Percentiles rank a stretch among this genome's conserved stretches.
Evolutionary conservation across 495 filamentous ascomycete genomes (phyloP).

Genomic region (Clavariopsis aquatica): DNA sequence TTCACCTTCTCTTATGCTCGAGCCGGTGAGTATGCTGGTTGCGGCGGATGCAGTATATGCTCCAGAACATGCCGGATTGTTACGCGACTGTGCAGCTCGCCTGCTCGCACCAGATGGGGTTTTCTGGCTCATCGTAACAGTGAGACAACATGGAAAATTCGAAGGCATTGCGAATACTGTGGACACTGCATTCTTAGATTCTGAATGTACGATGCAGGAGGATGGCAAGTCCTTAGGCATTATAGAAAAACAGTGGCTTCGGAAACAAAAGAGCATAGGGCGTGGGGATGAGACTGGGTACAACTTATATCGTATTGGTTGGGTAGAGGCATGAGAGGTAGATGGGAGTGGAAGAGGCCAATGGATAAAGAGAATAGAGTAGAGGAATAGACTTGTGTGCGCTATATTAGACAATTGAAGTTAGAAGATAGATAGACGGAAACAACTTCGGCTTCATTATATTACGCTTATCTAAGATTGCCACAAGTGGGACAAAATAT

Average conservation of each 20-base stretch:
- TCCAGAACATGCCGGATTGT: slow-evolving; percentile 15
- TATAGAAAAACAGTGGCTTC: slow-evolving; percentile 12
- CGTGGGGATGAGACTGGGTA: slow-evolving; percentile 28
- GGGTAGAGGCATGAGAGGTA: slow-evolving; percentile 5
- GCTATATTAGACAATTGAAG: too few species aligned
- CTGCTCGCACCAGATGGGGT: slow-evolving; percentile 12
- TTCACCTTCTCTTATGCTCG: neutral
- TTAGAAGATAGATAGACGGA: too few species aligned
- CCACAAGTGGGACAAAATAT: too few species aligned
- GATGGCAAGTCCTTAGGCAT: slow-evolving; percentile 14
- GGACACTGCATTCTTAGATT: slow-evolving; percentile 14
- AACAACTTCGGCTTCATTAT: too few species aligned
- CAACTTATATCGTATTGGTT: slow-evolving; percentile 18
- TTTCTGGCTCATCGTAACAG: slow-evolving; percentile 29
- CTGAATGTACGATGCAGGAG: neutral
- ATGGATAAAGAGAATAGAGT: too few species aligned
- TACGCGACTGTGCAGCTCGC: slow-evolving; percentile 24
- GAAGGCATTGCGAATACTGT: slow-evolving; percentile 25
- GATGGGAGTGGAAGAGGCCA: too few species aligned
- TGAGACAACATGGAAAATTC: slow-evolving; percentile 17
- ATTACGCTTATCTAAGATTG: too few species aligned
- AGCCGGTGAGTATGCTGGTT: slow-evolving; percentile 3
- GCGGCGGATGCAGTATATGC: slow-evolving; percentile 30
- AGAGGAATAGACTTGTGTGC: too few species aligned
- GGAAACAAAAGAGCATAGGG: slow-evolving; percentile 20